Evolutionary conservation across 225 moss, liverwort and hornwort species (phyloP), one percentile per base, ranked within the genome.

Genomic region (Polytrichum formosum): DNA sequence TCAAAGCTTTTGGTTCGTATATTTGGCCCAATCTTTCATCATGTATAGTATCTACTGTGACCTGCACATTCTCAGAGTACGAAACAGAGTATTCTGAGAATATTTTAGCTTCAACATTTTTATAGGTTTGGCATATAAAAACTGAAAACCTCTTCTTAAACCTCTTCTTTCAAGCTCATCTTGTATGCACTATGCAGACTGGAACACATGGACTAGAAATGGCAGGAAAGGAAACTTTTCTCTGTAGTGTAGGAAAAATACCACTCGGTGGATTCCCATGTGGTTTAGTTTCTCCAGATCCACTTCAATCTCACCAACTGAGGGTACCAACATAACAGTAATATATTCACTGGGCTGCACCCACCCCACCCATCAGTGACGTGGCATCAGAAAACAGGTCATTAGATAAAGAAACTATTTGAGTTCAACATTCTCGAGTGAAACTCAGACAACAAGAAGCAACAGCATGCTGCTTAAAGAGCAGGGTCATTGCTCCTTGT

Each of bases 291-390:
- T 84, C 26, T 90, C 79, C 63, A 72, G 25, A 76, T 94, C 94
- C 4, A 94, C 83, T 72, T 66, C 66, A 64, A 98, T 87, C 62
- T 92, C 90, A 31, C 98, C 92, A 55, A 77, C 92, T 68, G 82
- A 88, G 1, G 98, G 94, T 67, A 91, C 94, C 76, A 98, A 81
- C 83, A 98, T 83, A 30, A 86, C 98, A 84, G 85, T 85, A 27
- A 98, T 82, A 31, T 87, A 98, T 58, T 84, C 79, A 78, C 79
- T 85, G 53, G 98, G 79, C 98, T 98, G 86, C 28, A 80, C 16
- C 26, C 78, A 72, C 73, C 63, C 65, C 46, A 46, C 53, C 71
- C 27, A 63, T 28, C 27, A 23, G 0, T 46, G 37, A 37, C 37
- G 2, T 37, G 13, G 46, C 46, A 46, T 16, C 16, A 13, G 4